Evolutionary conservation across 2,329 filamentous ascomycete genomes (phyloP), one percentile per base, ranked within the genome.

Genomic region (Westerdykella aurantiaca): DNA sequence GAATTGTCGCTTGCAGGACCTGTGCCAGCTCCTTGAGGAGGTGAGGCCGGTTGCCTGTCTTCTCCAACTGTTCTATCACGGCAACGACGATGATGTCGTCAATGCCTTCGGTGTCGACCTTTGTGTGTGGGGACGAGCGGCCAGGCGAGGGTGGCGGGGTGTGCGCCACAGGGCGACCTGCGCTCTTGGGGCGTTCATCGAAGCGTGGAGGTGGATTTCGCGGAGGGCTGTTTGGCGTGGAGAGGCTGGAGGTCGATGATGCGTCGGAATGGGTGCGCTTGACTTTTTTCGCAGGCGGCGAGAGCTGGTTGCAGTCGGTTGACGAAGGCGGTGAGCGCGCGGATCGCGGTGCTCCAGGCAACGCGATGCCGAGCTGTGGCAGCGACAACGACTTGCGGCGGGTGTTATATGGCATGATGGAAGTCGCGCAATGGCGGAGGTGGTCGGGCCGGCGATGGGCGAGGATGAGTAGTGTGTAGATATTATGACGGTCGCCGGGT

Each of bases 81-180:
- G 82, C 88, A 63, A 94, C 85, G 41, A 98, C 91, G 57, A 98
- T 95, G 61, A 95, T 89, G 67, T 98, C 93, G 63, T 90, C 88
- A 69, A 97, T 90, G 33, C 82, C 81, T 52, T 89, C 83, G 41
- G 88, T 79, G 66, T 94, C 86, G 61, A 93, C 79, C 62, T 83
- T 84, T 64, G 49, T 52, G 53, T 64, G 51, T 60, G 66, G 67
- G 31, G 69, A 72, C 39, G 76, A 72, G 46, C 74, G 74, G 35
- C 64, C 64, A 6, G 86, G 86, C 45, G 87, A 90, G 1, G 85
- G 85, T 45, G 86, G 86, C 51, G 89, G 89, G 43, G 89, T 95
- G 64, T 87, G 81, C 62, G 79, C 64, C 33, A 66, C 61, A 11
- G 64, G 61, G 38, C 61, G 63, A 22, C 64, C 72, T 55, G 73